Conservation (phyloP, 2,329 filamentous ascomycete species). For the Fusarium subglutinans region DNA sequence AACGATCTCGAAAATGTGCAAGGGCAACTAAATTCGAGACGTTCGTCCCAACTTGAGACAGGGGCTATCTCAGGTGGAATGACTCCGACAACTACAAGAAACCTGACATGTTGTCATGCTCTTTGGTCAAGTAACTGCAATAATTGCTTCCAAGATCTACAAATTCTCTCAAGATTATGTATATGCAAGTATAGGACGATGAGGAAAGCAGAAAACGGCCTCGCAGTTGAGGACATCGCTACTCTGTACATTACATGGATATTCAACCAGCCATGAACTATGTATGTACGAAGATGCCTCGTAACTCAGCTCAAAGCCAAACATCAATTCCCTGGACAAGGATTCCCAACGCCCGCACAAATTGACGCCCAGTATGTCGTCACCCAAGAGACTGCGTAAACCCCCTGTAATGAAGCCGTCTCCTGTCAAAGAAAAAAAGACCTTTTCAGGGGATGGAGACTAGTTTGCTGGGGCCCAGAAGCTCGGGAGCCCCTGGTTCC, state of each 20-base stretch:
- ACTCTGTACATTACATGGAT: not conserved
- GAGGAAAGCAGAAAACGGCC: constrained; percentile 4
- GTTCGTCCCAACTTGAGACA: constrained; percentile 34
- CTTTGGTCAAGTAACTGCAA: not conserved
- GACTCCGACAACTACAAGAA: not conserved
- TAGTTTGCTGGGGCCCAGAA: constrained; percentile 4
- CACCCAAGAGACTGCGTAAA: constrained; percentile 30
- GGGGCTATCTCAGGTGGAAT: constrained; percentile 27
- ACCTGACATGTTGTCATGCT: not conserved
- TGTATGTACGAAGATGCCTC: not conserved
- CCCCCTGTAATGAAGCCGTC: constrained; percentile 33
- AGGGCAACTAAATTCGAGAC: constrained; percentile 24
- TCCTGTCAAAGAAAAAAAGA: constrained; percentile 31
- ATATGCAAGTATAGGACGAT: not conserved
- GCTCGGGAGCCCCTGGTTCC: constrained; percentile 31
- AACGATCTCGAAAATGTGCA: constrained; percentile 9
- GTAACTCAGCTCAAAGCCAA: not conserved
- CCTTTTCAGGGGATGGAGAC: constrained; percentile 16
- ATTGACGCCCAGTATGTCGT: constrained; percentile 27
- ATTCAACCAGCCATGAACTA: not conserved
- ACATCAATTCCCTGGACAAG: not conserved
- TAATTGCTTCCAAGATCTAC: not conserved
- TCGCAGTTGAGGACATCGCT: constrained; percentile 16
- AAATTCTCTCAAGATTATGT: constrained; percentile 26
- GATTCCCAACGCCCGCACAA: constrained; percentile 8